Base-by-base conservation (phyloP, 2,329 filamentous ascomycete species). In the Verticillium zaregamsianum region DNA sequence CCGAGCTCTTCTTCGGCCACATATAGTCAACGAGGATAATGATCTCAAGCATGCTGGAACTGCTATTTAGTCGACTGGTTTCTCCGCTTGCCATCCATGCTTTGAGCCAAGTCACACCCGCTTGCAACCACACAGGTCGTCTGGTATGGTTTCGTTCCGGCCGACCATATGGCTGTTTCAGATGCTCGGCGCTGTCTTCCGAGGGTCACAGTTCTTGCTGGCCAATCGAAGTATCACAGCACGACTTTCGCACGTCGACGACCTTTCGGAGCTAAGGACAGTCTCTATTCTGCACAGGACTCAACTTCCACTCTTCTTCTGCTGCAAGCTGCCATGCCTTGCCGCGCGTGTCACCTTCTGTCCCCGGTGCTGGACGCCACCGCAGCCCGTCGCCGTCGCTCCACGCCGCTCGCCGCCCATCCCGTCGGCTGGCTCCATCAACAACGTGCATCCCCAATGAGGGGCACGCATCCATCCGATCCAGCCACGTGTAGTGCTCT, bases 51-150 rank as follows among this genome's bases (percentile, higher is more conserved):
- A 52, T 8, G 39, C 49, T 5, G 28, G 28, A 28, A 20, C n/a
- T 25, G 4, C 20, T 11, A 14, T 25, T 33, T 59, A 54, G 31
- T 57, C 58, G 57, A 62, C 59, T 64, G 59, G 59, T 56, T 64
- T 25, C 20, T 31, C 32, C n/a, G 55, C 31, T 39, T 40, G 37
- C 15, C 54, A 33, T 40, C 37, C 54, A 33, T 55, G 32, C 35
- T 54, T 62, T 32, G 23, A 25, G 20, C 28, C 55, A n/a, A 20
- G 58, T 65, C 31, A 58, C 62, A 64, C 59, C 58, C 25, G 39
- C 17, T 17, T 11, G 56, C 37, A 57, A 56, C 33, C 8, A 23
- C 11, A 52, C 23, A 23, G 9, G 20, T 14, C 45, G n/a, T 23
- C 20, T 14, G 45, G 11, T 25, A 25, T 14, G 12, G 45, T 20